Evolutionary conservation across 2,329 filamentous ascomycete genomes (phyloP).

Genomic region (Tolypocladium tropicale): DNA sequence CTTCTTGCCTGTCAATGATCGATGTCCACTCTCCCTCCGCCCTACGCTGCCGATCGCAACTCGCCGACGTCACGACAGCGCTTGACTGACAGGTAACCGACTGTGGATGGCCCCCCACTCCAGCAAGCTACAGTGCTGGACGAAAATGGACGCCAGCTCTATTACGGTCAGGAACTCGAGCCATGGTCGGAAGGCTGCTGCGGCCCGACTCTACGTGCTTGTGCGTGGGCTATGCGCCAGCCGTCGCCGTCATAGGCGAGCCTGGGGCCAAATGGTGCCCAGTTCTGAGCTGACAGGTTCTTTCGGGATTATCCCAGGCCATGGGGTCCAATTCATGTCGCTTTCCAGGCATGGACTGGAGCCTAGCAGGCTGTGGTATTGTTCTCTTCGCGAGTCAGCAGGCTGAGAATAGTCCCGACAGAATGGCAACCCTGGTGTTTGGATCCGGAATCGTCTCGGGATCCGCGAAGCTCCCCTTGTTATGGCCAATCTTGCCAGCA

Average conservation of each 20-base stretch:
- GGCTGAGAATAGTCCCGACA: slow-evolving; percentile 2
- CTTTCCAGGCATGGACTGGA: neutral
- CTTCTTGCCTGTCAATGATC: neutral
- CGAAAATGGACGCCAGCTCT: neutral
- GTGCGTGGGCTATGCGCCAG: neutral
- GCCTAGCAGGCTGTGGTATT: neutral
- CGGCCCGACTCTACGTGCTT: neutral
- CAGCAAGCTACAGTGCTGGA: neutral
- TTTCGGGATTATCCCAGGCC: neutral
- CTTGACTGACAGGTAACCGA: neutral
- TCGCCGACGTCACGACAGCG: neutral
- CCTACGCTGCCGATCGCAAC: slow-evolving; percentile 2
- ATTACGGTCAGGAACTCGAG: neutral
- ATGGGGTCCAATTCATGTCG: neutral
- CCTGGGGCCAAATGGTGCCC: neutral
- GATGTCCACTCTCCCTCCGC: neutral
- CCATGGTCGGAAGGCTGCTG: neutral
- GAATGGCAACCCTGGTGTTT: slow-evolving; percentile 4
- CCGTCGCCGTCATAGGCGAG: neutral
- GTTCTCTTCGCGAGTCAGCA: neutral
- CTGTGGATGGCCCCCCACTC: neutral
- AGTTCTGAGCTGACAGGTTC: neutral
- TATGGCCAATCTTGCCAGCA: neutral
- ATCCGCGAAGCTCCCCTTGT: neutral
- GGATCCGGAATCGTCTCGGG: neutral